phyloP scores from a whole-genome alignment of 768 basidiomycete genomes.

The Pholiota conissans region DNA sequence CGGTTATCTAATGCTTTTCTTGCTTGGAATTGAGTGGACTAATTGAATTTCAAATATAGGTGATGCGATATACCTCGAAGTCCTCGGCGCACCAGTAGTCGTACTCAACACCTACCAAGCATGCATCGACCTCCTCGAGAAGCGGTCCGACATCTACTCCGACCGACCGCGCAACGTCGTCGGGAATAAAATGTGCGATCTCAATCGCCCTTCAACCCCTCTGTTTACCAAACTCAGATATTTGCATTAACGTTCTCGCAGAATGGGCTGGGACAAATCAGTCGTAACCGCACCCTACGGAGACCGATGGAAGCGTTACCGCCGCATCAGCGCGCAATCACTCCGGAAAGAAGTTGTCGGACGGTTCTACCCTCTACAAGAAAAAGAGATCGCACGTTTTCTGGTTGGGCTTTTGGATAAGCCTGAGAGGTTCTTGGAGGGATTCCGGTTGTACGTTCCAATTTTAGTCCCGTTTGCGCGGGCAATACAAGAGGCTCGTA shows the following conservation, averaged over 20 bases:
- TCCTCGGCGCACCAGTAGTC: slow-evolving; percentile 25
- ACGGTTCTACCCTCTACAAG: slow-evolving; percentile 23
- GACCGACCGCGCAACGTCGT: slow-evolving; percentile 21
- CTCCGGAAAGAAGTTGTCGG: slow-evolving; percentile 22
- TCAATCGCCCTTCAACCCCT: too few relatives aligned
- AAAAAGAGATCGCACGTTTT: slow-evolving; percentile 20
- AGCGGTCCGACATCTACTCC: slow-evolving; percentile 28
- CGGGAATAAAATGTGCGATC: slow-evolving; percentile 19
- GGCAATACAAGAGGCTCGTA: too few relatives aligned
- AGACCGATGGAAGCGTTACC: slow-evolving; percentile 26
- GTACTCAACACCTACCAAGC: slow-evolving; percentile 26
- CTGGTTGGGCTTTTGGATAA: slow-evolving; percentile 18
- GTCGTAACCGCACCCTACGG: slow-evolving; percentile 26
- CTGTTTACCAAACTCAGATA: too few relatives aligned
- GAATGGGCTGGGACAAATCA: slow-evolving; percentile 25
- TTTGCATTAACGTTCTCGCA: neutral
- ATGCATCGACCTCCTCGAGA: slow-evolving; percentile 27
- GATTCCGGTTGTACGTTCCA: slow-evolving; percentile 31
- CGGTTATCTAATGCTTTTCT: neutral
- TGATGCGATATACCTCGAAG: slow-evolving; percentile 26
- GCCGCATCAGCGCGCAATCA: slow-evolving; percentile 24
- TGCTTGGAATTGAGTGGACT: neutral
- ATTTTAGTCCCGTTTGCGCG: too few relatives aligned
- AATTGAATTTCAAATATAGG: slow-evolving; percentile 8
- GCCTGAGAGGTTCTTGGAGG: slow-evolving; percentile 24